Evolutionary conservation across 2,329 filamentous ascomycete genomes (phyloP).

Genomic region (Thelonectria discophora): DNA sequence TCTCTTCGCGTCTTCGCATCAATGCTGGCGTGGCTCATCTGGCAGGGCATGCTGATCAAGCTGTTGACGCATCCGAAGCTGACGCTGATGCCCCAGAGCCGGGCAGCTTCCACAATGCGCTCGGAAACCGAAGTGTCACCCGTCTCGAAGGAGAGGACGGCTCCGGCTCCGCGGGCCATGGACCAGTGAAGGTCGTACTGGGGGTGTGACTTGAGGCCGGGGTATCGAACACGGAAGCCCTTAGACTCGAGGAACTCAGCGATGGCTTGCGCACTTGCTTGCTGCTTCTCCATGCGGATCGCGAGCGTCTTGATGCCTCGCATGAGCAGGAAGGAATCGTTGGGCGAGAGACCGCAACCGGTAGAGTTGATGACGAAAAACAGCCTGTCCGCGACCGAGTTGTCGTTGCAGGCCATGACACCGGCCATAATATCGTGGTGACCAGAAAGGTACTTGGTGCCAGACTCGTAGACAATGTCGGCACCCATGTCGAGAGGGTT

Average conservation of each 20-base stretch:
- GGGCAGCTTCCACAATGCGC: conserved; percentile 91
- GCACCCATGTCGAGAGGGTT: conserved; percentile 95
- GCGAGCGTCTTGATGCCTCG: conserved; percentile 95
- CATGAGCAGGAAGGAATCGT: conserved; percentile 95
- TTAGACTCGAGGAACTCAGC: conserved; percentile 90
- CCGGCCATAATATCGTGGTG: conserved; percentile 99
- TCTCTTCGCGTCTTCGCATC: conserved; percentile 92
- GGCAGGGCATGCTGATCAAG: conserved; percentile 98
- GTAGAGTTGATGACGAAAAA: conserved; percentile 98
- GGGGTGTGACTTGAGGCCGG: conserved; percentile 91
- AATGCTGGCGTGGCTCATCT: conserved; percentile 99
- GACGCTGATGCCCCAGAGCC: conserved; percentile 93
- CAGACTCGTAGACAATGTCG: conserved; percentile 96
- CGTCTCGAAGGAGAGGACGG: conserved; percentile 95
- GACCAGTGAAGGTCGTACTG: conserved; percentile 97
- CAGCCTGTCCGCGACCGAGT: conserved; percentile 82
- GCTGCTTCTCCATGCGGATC: conserved; percentile 99
- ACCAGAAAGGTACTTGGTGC: conserved; percentile 96
- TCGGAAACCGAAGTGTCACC: conserved; percentile 85
- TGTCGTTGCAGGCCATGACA: conserved; percentile 90
- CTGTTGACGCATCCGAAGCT: conserved; percentile 99
- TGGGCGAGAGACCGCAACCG: conserved; percentile 91
- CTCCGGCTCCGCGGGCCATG: conserved; percentile 92
- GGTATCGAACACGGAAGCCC: conserved; percentile 95
- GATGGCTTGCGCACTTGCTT: conserved; percentile 88